phyloP scores from a whole-genome alignment of 768 basidiomycete species.

The Gymnopilus junonius region DNA sequence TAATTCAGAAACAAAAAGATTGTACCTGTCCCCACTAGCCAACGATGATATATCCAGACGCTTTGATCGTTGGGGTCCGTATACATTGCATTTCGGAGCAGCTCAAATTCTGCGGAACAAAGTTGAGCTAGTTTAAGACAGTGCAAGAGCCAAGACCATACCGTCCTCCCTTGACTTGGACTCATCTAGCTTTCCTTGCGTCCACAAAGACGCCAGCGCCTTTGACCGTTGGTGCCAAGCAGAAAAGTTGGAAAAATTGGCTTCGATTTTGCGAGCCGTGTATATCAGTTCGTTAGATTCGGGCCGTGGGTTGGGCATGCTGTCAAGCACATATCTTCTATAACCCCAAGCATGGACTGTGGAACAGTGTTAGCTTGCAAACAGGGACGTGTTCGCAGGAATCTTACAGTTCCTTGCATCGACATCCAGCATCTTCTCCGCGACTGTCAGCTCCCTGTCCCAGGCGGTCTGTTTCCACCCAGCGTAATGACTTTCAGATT shows the following conservation, averaged over 20 bases:
- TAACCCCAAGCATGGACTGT: conserved; percentile 96
- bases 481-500: conserved; percentile 45
- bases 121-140: too few relatives aligned
- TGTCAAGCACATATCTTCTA: conserved; percentile 80
- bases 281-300: conserved; percentile 77
- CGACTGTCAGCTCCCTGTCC: conserved; percentile 84
- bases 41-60: conserved; percentile 99
- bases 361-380: neutral
- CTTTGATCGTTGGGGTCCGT: conserved; percentile 97
- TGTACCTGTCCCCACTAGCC: conserved; percentile 85
- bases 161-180: conserved; percentile 70
- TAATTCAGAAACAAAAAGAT: neutral
- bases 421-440: conserved; percentile 90
- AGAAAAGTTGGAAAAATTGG: conserved; percentile 96
- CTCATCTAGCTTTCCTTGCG: conserved; percentile 53
- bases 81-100: conserved; percentile 93
- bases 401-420: conserved; percentile 89
- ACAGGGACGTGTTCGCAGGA: conserved; percentile 27
- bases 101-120: conserved; percentile 75
- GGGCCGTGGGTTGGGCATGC: conserved; percentile 62
- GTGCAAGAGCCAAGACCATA: conserved; percentile 30
- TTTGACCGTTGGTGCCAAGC: conserved; percentile 99
- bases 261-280: conserved; percentile 88
- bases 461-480: conserved; percentile 85
- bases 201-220: conserved; percentile 71